Conservation (phyloP, 306 rosid species). For the Astragalus membranaceus region DNA sequence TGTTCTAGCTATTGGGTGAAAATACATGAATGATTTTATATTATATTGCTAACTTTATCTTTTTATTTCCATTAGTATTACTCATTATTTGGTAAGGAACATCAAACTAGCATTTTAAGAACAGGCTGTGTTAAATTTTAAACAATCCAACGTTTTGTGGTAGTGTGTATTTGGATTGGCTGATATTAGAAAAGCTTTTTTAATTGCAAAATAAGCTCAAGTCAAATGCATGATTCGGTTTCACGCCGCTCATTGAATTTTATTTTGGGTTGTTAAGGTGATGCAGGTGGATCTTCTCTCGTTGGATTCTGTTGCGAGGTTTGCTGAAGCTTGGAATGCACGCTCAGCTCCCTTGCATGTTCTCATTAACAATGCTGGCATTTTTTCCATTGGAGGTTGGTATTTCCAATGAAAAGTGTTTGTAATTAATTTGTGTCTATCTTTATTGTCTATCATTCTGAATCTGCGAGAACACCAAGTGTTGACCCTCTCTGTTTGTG, state of each 20-base stretch:
- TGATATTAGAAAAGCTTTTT: not conserved
- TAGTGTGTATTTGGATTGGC: not conserved
- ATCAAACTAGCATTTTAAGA: not conserved
- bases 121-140: not conserved
- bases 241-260: slow-evolving; percentile 8
- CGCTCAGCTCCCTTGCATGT: slow-evolving; percentile 79
- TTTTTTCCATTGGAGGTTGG: slow-evolving; percentile 91
- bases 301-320: slow-evolving; percentile 80
- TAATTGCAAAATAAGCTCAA: not conserved
- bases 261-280: slow-evolving; percentile 45
- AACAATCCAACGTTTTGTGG: not conserved
- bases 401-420: not conserved
- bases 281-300: slow-evolving; percentile 94
- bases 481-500: not conserved
- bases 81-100: not conserved
- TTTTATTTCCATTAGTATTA: not conserved
- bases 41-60: not conserved
- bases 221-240: not conserved
- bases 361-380: slow-evolving; percentile 97
- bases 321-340: slow-evolving; percentile 83
- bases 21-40: not conserved
- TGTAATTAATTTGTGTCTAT: not conserved
- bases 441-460: slow-evolving; percentile 9
- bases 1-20: not conserved
- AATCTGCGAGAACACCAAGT: not conserved